Percentiles rank a stretch among this genome's conserved stretches.
These are phyloP conservation scores for Phyllosticta citrichinensis DNA, from an alignment of 2,329 filamentous ascomycete species.

Conservation along the genomic window DNA sequence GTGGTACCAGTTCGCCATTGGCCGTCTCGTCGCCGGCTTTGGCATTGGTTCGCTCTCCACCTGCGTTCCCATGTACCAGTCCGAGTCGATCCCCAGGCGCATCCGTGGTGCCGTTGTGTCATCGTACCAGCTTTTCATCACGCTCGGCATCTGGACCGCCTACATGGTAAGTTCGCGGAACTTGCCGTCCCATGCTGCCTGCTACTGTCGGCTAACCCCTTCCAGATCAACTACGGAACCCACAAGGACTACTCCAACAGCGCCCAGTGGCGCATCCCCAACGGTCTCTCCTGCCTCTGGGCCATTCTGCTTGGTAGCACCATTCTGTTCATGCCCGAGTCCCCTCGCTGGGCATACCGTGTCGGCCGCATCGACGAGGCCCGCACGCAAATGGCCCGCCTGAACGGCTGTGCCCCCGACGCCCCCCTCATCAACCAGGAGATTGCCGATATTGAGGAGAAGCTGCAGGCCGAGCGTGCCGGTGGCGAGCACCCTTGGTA, in stretches of 20 bases:
- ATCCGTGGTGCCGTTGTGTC: conserved; percentile 55
- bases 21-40: conserved; percentile 33
- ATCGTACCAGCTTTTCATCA: conserved; percentile 37
- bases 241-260: conserved; percentile 37
- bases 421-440: conserved; percentile 46
- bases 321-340: conserved; percentile 34
- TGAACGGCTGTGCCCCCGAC: conserved; percentile 43
- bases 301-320: conserved; percentile 23
- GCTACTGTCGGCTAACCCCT: conserved; percentile 1
- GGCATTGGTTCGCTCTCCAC: conserved; percentile 40
- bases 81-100: conserved; percentile 51
- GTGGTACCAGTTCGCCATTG: conserved; percentile 41
- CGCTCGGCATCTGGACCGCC: conserved; percentile 27
- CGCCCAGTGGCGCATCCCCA: conserved; percentile 52
- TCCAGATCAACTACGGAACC: conserved; percentile 49
- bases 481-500: conserved; percentile 32
- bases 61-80: conserved; percentile 57
- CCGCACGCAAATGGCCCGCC: conserved; percentile 37
- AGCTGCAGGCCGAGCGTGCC: conserved; percentile 43
- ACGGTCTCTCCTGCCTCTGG: conserved; percentile 31
- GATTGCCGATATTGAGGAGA: conserved; percentile 45
- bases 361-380: conserved; percentile 42
- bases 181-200: not conserved
- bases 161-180: conserved; percentile 10
- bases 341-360: conserved; percentile 37